A percentile compares a stretch with the other conserved stretches of the same genome.
Conservation (phyloP, 2,329 filamentous ascomycete genomes). For the Zopfia rhizophila region DNA sequence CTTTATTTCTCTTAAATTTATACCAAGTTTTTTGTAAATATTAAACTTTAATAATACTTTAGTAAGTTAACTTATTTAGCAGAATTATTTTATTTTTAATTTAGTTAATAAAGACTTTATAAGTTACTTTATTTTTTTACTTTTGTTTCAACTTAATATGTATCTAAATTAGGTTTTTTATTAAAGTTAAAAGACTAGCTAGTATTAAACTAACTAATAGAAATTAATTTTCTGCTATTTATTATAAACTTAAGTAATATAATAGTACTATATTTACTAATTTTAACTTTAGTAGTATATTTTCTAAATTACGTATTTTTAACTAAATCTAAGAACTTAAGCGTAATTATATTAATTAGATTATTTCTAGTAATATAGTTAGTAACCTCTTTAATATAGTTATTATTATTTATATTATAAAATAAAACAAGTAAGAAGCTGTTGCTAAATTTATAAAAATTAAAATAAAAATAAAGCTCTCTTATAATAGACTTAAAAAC, state of each 20-base stretch:
- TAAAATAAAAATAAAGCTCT: slow-evolving; percentile 16
- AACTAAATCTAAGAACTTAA: slow-evolving; percentile 12
- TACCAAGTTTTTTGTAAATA: slow-evolving; percentile 12
- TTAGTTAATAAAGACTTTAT: slow-evolving; percentile 16
- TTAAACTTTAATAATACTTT: slow-evolving; percentile 11
- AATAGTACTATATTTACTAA: slow-evolving; percentile 5
- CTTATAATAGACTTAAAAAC: slow-evolving; percentile 9
- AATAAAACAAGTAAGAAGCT: slow-evolving; percentile 12
- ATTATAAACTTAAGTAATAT: slow-evolving; percentile 17
- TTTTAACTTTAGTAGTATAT: slow-evolving; percentile 13
- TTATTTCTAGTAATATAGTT: slow-evolving; percentile 14
- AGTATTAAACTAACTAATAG: slow-evolving; percentile 12
- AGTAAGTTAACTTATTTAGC: slow-evolving; percentile 7
- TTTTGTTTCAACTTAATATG: slow-evolving; percentile 13
- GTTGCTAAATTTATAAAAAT: slow-evolving; percentile 14
- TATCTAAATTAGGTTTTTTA: slow-evolving; percentile 10
- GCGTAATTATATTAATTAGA: slow-evolving; percentile 11
- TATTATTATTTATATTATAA: slow-evolving; percentile 9
- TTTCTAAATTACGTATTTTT: slow-evolving; percentile 12
- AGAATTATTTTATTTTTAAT: slow-evolving; percentile 17
- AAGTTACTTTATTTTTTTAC: slow-evolving; percentile 12
- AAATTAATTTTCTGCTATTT: slow-evolving; percentile 13
- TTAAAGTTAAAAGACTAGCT: slow-evolving; percentile 12
- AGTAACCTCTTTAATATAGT: slow-evolving; percentile 8
- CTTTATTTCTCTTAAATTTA: slow-evolving; percentile 5